A percentile compares a stretch with the other conserved stretches of the same genome.
Conservation (phyloP, 208 protist species). For the Leishmania aethiopica region DNA sequence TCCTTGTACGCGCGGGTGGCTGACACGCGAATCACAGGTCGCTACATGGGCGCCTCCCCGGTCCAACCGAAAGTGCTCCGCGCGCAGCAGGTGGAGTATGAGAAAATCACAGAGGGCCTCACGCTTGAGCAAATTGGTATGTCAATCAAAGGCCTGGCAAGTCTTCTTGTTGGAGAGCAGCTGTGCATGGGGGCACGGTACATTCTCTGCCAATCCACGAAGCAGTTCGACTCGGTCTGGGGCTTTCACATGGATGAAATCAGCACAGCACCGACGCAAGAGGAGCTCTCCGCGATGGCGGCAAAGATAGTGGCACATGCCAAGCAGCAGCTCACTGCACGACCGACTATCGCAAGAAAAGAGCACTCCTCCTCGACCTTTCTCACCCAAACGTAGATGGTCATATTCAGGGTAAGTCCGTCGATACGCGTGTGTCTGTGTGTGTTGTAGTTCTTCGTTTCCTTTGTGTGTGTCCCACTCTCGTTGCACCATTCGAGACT, state of each 20-base stretch:
- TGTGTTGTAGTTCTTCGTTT: neutral
- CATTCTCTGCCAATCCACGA: constrained; percentile 63
- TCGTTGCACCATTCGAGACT: too few relatives aligned
- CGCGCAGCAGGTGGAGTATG: constrained; percentile 62
- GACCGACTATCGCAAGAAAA: neutral
- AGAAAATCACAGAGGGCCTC: constrained; percentile 50
- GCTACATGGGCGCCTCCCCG: constrained; percentile 23
- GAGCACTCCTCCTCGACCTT: constrained; percentile 25
- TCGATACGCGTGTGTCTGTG: neutral
- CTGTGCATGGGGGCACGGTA: constrained; percentile 87
- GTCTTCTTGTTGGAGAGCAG: constrained; percentile 71
- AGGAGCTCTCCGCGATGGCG: constrained; percentile 27
- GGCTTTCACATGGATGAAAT: constrained; percentile 81
- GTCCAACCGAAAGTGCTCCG: constrained; percentile 41
- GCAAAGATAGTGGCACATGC: constrained; percentile 20
- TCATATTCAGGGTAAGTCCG: neutral
- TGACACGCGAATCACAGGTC: constrained; percentile 37
- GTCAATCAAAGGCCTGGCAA: constrained; percentile 58
- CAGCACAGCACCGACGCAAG: constrained; percentile 17
- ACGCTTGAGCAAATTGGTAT: constrained; percentile 79
- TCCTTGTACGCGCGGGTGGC: constrained; percentile 60
- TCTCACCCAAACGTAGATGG: constrained; percentile 22
- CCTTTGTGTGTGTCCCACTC: neutral
- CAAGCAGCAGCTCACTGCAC: constrained; percentile 6
- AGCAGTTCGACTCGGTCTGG: constrained; percentile 67